These are phyloP conservation scores for Phytopythium vexans DNA, from an alignment of 352 stramenopile genomes.

Conservation along the genomic window DNA sequence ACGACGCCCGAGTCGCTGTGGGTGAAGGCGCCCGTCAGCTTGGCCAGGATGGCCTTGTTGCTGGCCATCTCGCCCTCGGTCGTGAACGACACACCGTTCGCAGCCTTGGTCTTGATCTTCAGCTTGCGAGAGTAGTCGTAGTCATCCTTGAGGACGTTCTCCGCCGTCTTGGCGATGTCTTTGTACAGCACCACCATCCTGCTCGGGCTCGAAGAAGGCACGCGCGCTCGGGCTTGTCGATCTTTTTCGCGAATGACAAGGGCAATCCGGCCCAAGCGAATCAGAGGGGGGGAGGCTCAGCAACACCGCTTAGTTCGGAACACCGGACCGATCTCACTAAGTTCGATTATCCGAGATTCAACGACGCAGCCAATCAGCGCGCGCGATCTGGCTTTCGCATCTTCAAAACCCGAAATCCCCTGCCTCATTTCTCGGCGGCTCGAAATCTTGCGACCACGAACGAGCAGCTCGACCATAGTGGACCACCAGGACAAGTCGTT, in stretches of 20 bases:
- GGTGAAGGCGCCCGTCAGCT: constrained; percentile 74
- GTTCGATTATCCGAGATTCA: constrained; percentile 20
- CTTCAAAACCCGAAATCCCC: constrained; percentile 1
- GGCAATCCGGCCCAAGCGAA: constrained; percentile 18
- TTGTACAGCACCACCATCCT: constrained; percentile 83
- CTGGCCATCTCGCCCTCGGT: constrained; percentile 82
- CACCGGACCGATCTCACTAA: neutral
- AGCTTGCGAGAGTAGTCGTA: constrained; percentile 91
- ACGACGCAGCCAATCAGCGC: constrained; percentile 21
- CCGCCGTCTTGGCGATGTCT: constrained; percentile 82
- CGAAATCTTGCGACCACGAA: no score
- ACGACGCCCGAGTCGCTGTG: constrained; percentile 56
- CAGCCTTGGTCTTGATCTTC: constrained; percentile 88
- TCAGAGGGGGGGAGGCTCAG: neutral
- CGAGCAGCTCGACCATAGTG: no score
- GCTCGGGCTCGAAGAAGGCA: neutral
- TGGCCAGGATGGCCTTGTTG: constrained; percentile 87
- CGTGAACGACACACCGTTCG: constrained; percentile 84
- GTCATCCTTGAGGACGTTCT: constrained; percentile 85
- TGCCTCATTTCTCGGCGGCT: no score
- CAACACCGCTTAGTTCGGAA: neutral
- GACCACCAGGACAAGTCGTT: no score
- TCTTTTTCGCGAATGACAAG: constrained; percentile 64
- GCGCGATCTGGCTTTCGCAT: neutral
- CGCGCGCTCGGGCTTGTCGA: constrained; percentile 21